Base-by-base conservation (phyloP, 108 stramenopile species). In the Cyclotella sp. region DNA sequence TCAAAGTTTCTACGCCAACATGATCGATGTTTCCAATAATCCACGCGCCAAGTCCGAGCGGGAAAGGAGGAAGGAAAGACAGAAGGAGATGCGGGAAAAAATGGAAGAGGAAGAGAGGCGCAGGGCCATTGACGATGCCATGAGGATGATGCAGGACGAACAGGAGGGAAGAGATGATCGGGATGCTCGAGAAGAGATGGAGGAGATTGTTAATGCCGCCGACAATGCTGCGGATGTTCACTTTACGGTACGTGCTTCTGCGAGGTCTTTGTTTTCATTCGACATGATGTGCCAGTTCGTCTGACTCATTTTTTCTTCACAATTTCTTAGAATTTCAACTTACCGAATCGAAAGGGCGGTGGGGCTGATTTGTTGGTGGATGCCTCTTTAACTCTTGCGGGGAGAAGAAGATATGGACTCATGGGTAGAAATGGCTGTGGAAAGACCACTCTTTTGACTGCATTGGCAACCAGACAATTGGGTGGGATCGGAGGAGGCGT, bases 381-480 rank as follows among this genome's bases (percentile, higher is more conserved):
- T 76, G 92, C 92, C 9, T 67, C 78, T n/a, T 79, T 92, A 43
- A 90, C 81, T 3, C 63, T 96, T 15, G 84, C 85, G 11, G 49
- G 73, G 51, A 42, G 44, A 1, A 45, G 44, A 45, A 51, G 67
- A 53, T 97, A 97, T 78, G 97, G 97, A 22, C 70, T 97, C 34
- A 91, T 97, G 72, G 96, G 97, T 10, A 69, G 90, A 12, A 97
- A 97, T 79, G 71, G 67, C 7, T 86, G 88, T 55, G 97, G 97
- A 1, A 98, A 95, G 82, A 84, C 89, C 57, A 88, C 61, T 64
- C 90, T 77, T 63, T 91, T 72, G 29, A 78, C 69, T 15, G 82
- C 79, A 44, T 39, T 81, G 34, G 79, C 79, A 43, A 24, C 78
- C 34, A 69, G 82, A 61, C 39, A 72, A 61, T 65, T 71, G 30